Percentiles rank a stretch among this genome's conserved stretches.
These are phyloP conservation scores for Aspergillus sojae DNA, from an alignment of 2,329 filamentous ascomycete genomes.

Conservation along the genomic window DNA sequence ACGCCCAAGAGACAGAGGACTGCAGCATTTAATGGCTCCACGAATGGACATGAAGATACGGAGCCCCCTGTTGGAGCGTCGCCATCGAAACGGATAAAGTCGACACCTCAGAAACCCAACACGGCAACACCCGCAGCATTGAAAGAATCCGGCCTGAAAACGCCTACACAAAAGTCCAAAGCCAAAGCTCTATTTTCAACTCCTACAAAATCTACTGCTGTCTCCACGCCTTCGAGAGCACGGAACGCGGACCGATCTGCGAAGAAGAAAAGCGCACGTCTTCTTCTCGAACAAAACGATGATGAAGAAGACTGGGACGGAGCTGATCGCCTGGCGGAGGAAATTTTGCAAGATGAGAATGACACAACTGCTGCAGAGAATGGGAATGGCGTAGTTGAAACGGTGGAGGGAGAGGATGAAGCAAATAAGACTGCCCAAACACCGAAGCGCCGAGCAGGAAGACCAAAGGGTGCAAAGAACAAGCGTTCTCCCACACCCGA, in stretches of 20 bases:
- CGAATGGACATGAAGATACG: slow-evolving; percentile 29
- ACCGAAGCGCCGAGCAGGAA: slow-evolving; percentile 57
- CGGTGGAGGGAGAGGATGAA: slow-evolving; percentile 38
- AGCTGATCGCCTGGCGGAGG: slow-evolving; percentile 67
- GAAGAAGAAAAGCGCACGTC: slow-evolving; percentile 77
- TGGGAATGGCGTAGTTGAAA: slow-evolving; percentile 28
- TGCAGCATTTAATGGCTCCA: slow-evolving; percentile 26
- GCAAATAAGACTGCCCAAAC: slow-evolving; percentile 50
- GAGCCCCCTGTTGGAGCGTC: slow-evolving; percentile 28
- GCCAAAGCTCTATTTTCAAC: slow-evolving; percentile 44
- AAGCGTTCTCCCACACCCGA: slow-evolving; percentile 78
- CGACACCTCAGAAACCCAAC: slow-evolving; percentile 36
- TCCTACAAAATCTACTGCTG: slow-evolving; percentile 36
- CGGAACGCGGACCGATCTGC: slow-evolving; percentile 82
- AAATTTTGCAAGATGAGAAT: slow-evolving; percentile 61
- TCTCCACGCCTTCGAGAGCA: slow-evolving; percentile 63
- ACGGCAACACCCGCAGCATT: slow-evolving; percentile 30
- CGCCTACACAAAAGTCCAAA: slow-evolving; percentile 40
- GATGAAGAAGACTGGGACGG: slow-evolving; percentile 66
- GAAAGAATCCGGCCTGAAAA: slow-evolving; percentile 40
- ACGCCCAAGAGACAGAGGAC: slow-evolving; percentile 45
- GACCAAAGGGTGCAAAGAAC: slow-evolving; percentile 59
- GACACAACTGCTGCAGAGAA: slow-evolving; percentile 30
- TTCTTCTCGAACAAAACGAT: slow-evolving; percentile 70
- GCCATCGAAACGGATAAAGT: slow-evolving; percentile 30